Percentiles rank a stretch among this genome's conserved stretches.
phyloP scores from a whole-genome alignment of 192 early-diverging fungal species.

The Chytriomyces sp. region DNA sequence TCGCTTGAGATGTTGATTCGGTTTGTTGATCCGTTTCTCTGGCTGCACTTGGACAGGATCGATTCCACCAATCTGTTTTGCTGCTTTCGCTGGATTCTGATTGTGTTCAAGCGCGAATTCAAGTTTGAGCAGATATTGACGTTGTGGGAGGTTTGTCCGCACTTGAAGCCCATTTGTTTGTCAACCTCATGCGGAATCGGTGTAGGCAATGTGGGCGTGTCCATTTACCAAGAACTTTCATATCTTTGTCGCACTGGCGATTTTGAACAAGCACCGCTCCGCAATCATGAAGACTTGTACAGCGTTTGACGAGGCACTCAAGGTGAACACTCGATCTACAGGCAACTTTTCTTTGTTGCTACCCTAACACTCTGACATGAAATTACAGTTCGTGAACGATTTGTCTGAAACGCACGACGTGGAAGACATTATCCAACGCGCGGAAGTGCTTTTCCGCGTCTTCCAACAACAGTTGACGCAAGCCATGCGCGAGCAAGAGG shows the following conservation, averaged over 20 bases:
- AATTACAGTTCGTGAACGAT: conserved; percentile 85
- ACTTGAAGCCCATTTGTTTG: conserved; percentile 50
- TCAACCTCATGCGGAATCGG: conserved; percentile 51
- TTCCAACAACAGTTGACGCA: conserved; percentile 33
- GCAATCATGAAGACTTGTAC: conserved; percentile 77
- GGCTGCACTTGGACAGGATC: conserved; percentile 76
- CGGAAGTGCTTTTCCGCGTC: conserved; percentile 48
- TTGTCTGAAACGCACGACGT: conserved; percentile 70
- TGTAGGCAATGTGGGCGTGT: conserved; percentile 44
- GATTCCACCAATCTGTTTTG: conserved; percentile 94
- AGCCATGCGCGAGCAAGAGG: conserved; percentile 6
- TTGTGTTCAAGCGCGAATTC: conserved; percentile 98
- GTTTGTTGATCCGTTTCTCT: conserved; percentile 84
- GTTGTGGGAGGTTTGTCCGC: conserved; percentile 79
- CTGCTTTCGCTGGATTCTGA: conserved; percentile 97
- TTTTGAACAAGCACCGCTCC: conserved; percentile 84
- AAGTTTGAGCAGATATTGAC: conserved; percentile 76
- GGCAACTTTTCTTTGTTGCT: background rate
- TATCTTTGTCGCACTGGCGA: conserved; percentile 94
- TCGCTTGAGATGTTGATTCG: conserved; percentile 81
- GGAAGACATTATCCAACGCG: conserved; percentile 37
- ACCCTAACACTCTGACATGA: background rate
- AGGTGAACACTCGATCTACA: conserved; percentile 50
- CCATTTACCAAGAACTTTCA: conserved; percentile 74
- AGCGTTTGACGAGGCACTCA: conserved; percentile 91